Evolutionary conservation across 345 rosid species (phyloP).

Genomic region (Eucalyptus microcorys): DNA sequence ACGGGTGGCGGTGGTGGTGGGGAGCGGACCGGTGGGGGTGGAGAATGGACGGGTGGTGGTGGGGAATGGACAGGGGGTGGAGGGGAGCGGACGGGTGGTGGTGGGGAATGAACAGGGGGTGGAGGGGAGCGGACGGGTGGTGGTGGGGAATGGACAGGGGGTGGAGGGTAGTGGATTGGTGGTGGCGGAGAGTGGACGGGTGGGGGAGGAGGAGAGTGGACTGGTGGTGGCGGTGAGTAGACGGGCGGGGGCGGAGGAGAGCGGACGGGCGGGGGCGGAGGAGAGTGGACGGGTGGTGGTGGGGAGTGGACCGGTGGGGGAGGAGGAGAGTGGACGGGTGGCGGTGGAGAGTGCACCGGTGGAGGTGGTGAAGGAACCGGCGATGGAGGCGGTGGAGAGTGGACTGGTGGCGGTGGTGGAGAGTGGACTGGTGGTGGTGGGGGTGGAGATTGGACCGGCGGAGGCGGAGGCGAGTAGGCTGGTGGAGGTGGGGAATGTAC

Average conservation of each 20-base stretch:
- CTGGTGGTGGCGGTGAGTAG: conserved; percentile 1
- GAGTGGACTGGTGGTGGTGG: conserved; percentile 4
- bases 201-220: not conserved
- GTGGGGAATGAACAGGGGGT: not conserved
- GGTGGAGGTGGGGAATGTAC: not conserved
- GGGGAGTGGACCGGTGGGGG: not conserved
- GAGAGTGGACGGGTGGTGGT: not conserved
- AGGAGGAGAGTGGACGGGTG: not conserved
- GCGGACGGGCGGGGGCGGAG: not conserved
- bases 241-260: conserved; percentile 6
- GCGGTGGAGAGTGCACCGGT: conserved; percentile 1
- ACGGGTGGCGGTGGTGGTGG: conserved; percentile 6
- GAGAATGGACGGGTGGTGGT: not conserved
- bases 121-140: not conserved
- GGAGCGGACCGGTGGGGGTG: not conserved
- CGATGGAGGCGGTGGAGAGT: conserved; percentile 5
- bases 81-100: not conserved
- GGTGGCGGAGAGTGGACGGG: not conserved
- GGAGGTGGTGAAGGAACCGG: conserved; percentile 6
- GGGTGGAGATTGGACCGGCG: not conserved
- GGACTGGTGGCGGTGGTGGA: conserved; percentile 6
- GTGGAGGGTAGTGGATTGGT: not conserved
- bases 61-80: not conserved
- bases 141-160: not conserved
- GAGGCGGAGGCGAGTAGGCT: not conserved